These are phyloP conservation scores for Coniella lustricola DNA, from an alignment of 2,329 filamentous ascomycete species.

Conservation along the genomic window DNA sequence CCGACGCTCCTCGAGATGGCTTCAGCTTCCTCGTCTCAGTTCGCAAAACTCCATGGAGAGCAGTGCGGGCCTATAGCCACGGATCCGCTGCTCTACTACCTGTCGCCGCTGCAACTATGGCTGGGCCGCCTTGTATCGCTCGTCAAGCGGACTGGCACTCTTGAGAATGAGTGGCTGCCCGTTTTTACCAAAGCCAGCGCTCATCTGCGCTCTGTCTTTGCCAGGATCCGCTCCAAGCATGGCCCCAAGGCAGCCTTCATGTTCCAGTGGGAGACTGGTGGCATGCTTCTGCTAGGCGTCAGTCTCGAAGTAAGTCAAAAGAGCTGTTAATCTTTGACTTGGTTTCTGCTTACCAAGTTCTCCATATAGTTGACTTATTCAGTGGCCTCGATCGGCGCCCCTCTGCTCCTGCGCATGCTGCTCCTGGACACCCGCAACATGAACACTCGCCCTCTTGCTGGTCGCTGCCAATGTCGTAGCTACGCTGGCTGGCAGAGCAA, in stretches of 20 bases:
- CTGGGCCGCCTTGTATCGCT: not conserved
- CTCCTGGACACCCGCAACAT: not conserved
- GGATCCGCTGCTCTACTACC: slow-evolving; percentile 4
- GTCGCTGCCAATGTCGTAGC: not conserved
- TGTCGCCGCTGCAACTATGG: slow-evolving; percentile 4
- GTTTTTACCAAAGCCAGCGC: not conserved
- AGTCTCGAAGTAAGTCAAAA: not conserved
- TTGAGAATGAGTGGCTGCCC: slow-evolving; percentile 2
- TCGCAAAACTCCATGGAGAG: not conserved
- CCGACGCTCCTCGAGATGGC: too few relatives aligned
- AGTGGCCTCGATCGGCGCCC: not conserved
- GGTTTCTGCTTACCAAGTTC: not conserved
- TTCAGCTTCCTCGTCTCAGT: not conserved
- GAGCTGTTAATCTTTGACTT: not conserved
- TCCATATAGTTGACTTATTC: not conserved
- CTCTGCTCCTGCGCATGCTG: not conserved
- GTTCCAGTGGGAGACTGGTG: slow-evolving; percentile 2
- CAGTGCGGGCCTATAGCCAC: not conserved
- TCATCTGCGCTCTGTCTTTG: not conserved
- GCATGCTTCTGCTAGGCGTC: slow-evolving; percentile 2
- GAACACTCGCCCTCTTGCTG: not conserved
- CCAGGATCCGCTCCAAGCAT: not conserved
- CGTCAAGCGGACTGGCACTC: not conserved
- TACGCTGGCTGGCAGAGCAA: slow-evolving; percentile 4
- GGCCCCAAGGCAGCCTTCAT: not conserved